Conservation (phyloP, 148 eudicot genomes). For the Silene conica region DNA sequence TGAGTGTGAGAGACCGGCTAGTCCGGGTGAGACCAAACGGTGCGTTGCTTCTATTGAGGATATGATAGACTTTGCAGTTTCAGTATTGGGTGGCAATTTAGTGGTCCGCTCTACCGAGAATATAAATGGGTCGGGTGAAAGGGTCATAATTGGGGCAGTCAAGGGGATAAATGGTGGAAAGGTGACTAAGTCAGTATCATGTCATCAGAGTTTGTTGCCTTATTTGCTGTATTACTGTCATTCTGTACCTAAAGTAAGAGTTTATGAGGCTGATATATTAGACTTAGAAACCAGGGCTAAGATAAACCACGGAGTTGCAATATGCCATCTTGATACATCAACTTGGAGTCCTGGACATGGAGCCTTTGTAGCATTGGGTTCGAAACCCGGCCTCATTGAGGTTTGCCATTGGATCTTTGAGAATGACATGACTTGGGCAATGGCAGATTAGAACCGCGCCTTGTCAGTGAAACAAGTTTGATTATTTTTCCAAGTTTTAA, state of each 20-base stretch:
- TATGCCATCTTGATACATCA: conserved; percentile 85
- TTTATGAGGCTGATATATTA: conserved; percentile 64
- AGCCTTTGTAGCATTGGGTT: conserved; percentile 69
- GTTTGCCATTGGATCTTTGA: conserved; percentile 95
- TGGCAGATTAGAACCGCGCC: conserved; percentile 34
- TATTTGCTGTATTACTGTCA: conserved; percentile 84
- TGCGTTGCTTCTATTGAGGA: conserved; percentile 80
- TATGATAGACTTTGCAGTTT: conserved; percentile 73
- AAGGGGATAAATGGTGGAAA: conserved; percentile 60
- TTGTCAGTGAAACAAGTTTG: not conserved
- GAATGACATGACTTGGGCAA: conserved; percentile 86
- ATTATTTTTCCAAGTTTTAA: conserved; percentile 1
- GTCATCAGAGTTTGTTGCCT: conserved; percentile 91
- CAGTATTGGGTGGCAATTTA: conserved; percentile 57
- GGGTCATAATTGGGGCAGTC: conserved; percentile 64
- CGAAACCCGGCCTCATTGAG: conserved; percentile 74
- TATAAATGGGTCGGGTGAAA: conserved; percentile 48
- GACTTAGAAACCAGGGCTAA: conserved; percentile 45
- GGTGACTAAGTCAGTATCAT: conserved; percentile 80
- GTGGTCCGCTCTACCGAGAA: conserved; percentile 56
- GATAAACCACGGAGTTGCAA: conserved; percentile 68
- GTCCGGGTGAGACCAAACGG: conserved; percentile 68
- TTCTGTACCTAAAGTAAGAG: conserved; percentile 89
- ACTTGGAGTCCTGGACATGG: conserved; percentile 78
- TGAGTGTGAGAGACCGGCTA: conserved; percentile 71